A percentile compares a stretch with the other conserved stretches of the same genome.
Evolutionary conservation across 192 early-diverging fungal genomes (phyloP).

Genomic region (Irineochytrium annulatum): DNA sequence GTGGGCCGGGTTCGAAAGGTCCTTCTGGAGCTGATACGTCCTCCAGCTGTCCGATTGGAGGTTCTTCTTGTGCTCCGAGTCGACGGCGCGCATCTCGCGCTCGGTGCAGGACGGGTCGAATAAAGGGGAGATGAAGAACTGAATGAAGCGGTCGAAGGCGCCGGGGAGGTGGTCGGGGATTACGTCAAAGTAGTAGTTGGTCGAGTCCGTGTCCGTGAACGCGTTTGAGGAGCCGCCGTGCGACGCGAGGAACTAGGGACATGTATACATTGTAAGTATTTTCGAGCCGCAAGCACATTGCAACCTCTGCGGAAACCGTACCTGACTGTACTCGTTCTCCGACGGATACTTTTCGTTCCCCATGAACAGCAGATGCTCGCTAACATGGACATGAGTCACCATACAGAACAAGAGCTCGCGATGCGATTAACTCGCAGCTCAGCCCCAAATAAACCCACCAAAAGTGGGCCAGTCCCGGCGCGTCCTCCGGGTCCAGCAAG

Average conservation of each 20-base stretch:
- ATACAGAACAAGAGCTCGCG: slow-evolving; percentile 70
- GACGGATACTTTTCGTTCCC: slow-evolving; percentile 59
- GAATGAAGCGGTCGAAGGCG: slow-evolving; percentile 73
- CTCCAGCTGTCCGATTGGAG: slow-evolving; percentile 88
- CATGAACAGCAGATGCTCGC: slow-evolving; percentile 46
- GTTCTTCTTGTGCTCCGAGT: slow-evolving; percentile 96
- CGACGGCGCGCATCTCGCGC: slow-evolving; percentile 88
- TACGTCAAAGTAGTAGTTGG: slow-evolving; percentile 84
- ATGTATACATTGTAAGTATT: no score
- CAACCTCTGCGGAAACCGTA: no score
- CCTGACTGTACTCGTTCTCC: slow-evolving; percentile 73
- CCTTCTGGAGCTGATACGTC: slow-evolving; percentile 81
- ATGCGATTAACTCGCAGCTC: no score
- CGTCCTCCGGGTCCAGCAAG: slow-evolving; percentile 68
- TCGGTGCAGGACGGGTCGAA: slow-evolving; percentile 86
- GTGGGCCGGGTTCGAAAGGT: slow-evolving; percentile 69
- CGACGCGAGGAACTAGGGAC: slow-evolving; percentile 52
- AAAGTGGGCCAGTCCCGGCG: slow-evolving; percentile 80
- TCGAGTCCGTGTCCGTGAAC: slow-evolving; percentile 71
- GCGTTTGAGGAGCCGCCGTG: slow-evolving; percentile 81
- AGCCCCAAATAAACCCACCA: no score
- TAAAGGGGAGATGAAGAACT: slow-evolving; percentile 91
- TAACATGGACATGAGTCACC: no score
- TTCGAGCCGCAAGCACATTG: no score
- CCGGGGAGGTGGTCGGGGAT: slow-evolving; percentile 50